Conservation (phyloP, 352 stramenopile genomes). For the Globisporangium uncinulatum region DNA sequence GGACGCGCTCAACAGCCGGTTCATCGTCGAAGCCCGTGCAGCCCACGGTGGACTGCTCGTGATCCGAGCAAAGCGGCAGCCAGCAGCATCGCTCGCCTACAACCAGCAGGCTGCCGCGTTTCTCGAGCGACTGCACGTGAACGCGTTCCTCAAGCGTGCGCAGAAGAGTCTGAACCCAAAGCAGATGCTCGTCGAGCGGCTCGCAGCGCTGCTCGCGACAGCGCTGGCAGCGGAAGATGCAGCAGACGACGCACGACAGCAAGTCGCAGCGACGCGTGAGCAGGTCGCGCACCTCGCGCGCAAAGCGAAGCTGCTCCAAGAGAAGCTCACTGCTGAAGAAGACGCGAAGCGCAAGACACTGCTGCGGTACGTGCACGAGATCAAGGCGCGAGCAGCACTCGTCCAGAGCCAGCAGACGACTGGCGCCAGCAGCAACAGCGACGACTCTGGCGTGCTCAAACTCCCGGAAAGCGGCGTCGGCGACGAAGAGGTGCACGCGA, state of each 20-base stretch:
- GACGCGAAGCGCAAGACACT: constrained; percentile 95
- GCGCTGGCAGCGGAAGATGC: constrained; percentile 76
- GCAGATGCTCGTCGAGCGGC: constrained; percentile 87
- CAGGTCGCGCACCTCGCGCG: constrained; percentile 76
- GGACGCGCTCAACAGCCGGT: constrained; percentile 59
- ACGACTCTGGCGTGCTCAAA: constrained; percentile 43
- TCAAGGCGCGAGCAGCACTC: constrained; percentile 73
- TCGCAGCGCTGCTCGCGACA: constrained; percentile 75
- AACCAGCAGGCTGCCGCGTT: constrained; percentile 78
- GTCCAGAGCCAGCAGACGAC: constrained; percentile 8
- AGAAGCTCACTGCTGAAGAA: constrained; percentile 87
- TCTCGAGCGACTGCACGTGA: constrained; percentile 87
- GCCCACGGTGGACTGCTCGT: constrained; percentile 83
- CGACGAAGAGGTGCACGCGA: constrained; percentile 95
- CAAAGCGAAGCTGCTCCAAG: constrained; percentile 75
- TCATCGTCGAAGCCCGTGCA: constrained; percentile 83
- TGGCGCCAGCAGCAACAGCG: constrained; percentile 6
- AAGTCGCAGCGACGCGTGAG: constrained; percentile 56
- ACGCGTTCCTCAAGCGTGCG: constrained; percentile 91
- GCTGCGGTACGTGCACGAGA: constrained; percentile 92
- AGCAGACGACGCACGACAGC: constrained; percentile 37
- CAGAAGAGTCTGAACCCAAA: constrained; percentile 92
- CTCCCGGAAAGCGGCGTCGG: constrained; percentile 88
- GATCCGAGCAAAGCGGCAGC: constrained; percentile 90
- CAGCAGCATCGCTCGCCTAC: constrained; percentile 41